Evolutionary conservation across 2,329 filamentous ascomycete genomes (phyloP).

Genomic region (Phialemonium atrogriseum): DNA sequence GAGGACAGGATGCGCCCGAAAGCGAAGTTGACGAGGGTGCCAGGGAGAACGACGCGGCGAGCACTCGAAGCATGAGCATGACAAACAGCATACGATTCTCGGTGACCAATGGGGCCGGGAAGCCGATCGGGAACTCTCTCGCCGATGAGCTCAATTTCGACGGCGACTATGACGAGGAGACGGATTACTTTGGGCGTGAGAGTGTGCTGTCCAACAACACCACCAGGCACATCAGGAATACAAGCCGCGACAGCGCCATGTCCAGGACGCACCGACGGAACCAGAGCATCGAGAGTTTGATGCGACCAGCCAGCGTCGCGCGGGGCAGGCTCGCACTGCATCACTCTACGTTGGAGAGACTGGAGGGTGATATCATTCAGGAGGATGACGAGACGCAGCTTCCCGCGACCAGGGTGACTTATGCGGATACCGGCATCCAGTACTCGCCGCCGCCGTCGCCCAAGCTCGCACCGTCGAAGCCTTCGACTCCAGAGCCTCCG

Average conservation of each 20-base stretch:
- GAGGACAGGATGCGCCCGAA: conserved; percentile 30
- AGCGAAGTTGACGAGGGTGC: conserved; percentile 53
- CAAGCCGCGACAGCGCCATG: conserved; percentile 49
- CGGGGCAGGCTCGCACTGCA: conserved; percentile 46
- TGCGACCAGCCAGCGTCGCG: conserved; percentile 44
- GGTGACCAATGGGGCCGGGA: conserved; percentile 50
- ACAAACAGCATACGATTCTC: conserved; percentile 69
- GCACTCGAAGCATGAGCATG: conserved; percentile 66
- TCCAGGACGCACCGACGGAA: conserved; percentile 44
- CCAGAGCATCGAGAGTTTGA: conserved; percentile 50
- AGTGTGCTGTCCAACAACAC: conserved; percentile 45
- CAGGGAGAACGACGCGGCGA: conserved; percentile 63
- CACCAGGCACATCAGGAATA: conserved; percentile 44
- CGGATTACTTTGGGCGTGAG: conserved; percentile 62
- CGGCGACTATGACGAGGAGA: conserved; percentile 64
- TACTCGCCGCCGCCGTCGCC: conserved; percentile 78
- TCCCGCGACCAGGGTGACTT: conserved; percentile 36
- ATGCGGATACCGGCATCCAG: conserved; percentile 71
- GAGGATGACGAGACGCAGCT: conserved; percentile 34
- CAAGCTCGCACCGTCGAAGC: conserved; percentile 30
- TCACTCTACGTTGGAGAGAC: conserved; percentile 44
- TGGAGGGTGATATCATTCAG: conserved; percentile 43
- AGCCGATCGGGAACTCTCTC: conserved; percentile 63
- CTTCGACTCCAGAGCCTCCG: conserved; percentile 33
- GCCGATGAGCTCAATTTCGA: conserved; percentile 89